These are phyloP conservation scores for Chaetomidium leptoderma DNA, from an alignment of 495 filamentous ascomycete species.

Conservation along the genomic window DNA sequence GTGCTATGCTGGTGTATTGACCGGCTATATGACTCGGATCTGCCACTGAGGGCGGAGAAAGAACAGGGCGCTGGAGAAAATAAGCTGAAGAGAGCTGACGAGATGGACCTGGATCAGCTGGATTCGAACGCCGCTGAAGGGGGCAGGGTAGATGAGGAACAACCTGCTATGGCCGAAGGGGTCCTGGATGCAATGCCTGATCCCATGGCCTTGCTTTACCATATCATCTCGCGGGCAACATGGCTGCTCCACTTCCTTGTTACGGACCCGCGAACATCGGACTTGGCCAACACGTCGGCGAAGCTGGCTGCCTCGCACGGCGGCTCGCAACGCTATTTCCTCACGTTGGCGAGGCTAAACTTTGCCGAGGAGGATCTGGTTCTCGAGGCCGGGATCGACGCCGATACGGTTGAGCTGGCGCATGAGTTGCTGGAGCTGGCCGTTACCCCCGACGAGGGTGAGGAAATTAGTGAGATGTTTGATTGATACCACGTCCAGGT, in stretches of 20 bases:
- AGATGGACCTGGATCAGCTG: conserved; percentile 11
- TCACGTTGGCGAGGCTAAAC: conserved; percentile 43
- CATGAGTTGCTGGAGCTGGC: conserved; percentile 46
- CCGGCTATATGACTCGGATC: conserved; percentile 42
- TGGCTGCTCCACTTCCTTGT: conserved; percentile 41
- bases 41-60: conserved; percentile 12
- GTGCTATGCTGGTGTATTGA: conserved; percentile 41
- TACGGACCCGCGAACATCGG: conserved; percentile 35
- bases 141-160: neutral
- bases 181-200: neutral
- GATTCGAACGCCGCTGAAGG: neutral
- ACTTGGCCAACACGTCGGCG: conserved; percentile 32
- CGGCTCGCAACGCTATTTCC: conserved; percentile 40
- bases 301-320: conserved; percentile 38
- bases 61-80: neutral
- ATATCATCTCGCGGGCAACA: conserved; percentile 29
- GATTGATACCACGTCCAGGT: conserved; percentile 9
- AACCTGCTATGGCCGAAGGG: neutral
- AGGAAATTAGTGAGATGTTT: conserved; percentile 40
- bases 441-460: conserved; percentile 43
- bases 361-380: conserved; percentile 45
- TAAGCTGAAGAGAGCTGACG: neutral
- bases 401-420: conserved; percentile 44
- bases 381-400: conserved; percentile 37
- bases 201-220: conserved; percentile 18